Base-by-base conservation (phyloP, 2,329 filamentous ascomycete genomes). In the Botrytis sinoallii region DNA sequence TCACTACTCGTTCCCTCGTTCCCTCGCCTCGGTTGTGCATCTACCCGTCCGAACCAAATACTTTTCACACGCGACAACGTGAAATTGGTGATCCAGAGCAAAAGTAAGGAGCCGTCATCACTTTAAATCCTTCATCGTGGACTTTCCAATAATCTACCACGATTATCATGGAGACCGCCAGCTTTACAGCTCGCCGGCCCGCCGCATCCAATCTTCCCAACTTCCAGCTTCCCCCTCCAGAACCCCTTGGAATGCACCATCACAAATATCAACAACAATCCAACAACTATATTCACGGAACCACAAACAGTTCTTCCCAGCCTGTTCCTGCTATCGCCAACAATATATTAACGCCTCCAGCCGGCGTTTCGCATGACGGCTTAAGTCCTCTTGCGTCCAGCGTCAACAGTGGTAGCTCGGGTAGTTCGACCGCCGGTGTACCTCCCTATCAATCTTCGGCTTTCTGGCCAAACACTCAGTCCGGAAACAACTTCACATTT, bases 121-220 rank as follows among this genome's bases (percentile, higher is more conserved):
- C 74, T 67, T 60, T 3, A n/a, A 73, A 73, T 57, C 52, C 73
- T 59, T 65, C 76, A 73, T 40, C 75, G 74, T 78, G 75, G 77
- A 77, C 75, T 77, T 78, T 75, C 69, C 76, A 84, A 75, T 63
- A 63, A 64, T 76, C 72, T 72, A 77, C 67, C 76, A 78, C 72
- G 72, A 65, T 40, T 32, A 77, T 85, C 81, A 87, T 91, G 84
- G 86, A 86, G 82, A 85, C 86, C 79, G 86, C 88, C 78, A 92
- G 91, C 84, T 90, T 94, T 81, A 89, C 90, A 78, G 87, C 90
- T 82, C 88, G 92, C 79, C 89, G 92, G 82, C 88, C 90, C 80
- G 91, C 91, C 80, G 89, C 91, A 75, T 89, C 88, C 74, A 88
- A 88, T 78, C 86, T 94, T 75, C 91, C 91, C 74, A 87, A 84